A percentile compares a stretch with the other conserved stretches of the same genome.
Evolutionary conservation across 2,329 filamentous ascomycete species (phyloP).

Genomic region (Diaporthe citrichinensis): DNA sequence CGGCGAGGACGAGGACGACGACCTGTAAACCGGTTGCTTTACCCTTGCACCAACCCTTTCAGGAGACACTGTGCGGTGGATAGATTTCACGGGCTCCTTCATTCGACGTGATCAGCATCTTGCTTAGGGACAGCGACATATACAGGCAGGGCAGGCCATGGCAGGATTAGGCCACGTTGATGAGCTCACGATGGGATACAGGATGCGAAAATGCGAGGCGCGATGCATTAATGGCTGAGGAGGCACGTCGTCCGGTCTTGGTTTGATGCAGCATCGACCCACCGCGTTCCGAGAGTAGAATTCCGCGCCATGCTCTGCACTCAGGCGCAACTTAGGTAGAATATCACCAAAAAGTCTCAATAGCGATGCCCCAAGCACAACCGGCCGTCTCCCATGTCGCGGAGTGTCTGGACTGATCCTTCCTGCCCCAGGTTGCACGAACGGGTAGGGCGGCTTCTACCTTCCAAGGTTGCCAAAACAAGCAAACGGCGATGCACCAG

Average conservation of each 20-base stretch:
- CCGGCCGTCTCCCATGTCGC: background rate
- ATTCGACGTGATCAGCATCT: conserved; percentile 41
- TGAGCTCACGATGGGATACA: conserved; percentile 40
- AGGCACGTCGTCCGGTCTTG: conserved; percentile 34
- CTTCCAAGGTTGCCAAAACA: background rate
- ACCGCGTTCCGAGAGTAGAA: conserved; percentile 39
- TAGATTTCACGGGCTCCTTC: conserved; percentile 42
- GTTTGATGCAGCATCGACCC: conserved; percentile 40
- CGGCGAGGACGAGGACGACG: conserved; percentile 89
- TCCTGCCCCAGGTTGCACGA: background rate
- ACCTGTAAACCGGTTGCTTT: conserved; percentile 62
- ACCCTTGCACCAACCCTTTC: conserved; percentile 18
- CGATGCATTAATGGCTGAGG: conserved; percentile 42
- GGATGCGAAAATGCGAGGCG: conserved; percentile 38
- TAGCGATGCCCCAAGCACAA: background rate
- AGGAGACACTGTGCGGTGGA: conserved; percentile 40
- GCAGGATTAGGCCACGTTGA: conserved; percentile 40
- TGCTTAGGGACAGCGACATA: conserved; percentile 43
- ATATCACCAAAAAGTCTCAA: conserved; percentile 40
- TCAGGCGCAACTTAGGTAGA: conserved; percentile 43
- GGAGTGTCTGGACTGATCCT: background rate
- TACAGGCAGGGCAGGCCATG: conserved; percentile 38
- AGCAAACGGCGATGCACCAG: background rate
- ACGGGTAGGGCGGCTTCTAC: background rate
- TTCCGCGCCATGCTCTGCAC: conserved; percentile 40